Evolutionary conservation across 371 early-diverging fungal species (phyloP), one percentile per base, ranked within the genome.

Genomic region (Nematocida ironsii): DNA sequence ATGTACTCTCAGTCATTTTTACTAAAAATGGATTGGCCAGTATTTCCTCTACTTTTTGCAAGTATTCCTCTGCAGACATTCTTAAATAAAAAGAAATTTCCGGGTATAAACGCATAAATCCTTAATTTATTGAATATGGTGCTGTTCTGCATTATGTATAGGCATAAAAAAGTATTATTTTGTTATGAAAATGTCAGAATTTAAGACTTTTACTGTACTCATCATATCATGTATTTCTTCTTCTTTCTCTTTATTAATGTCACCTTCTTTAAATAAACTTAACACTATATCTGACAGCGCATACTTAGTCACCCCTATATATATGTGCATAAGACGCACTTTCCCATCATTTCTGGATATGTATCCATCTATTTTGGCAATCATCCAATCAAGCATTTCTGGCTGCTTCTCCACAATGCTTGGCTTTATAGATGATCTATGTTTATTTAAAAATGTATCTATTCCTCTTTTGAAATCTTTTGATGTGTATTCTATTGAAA

Each of bases 291-390:
- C 80, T 6, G 80, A 50, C 18, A 78, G 56, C 3, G 57, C 18
- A 39, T 78, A 44, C 71, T 78, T 78, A 6, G 47, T 57, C 5
- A 78, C 56, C 7, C 80, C 69, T 55, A 78, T 52, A 18, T 54
- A 27, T 58, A 78, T 71, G 13, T 68, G 39, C 45, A 78, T 58
- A n/a, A 11, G 25, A 18, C 80, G 23, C 45, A 42, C 40, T 69
- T 25, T 47, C n/a, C 80, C 80, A 44, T 78, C 80, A 47, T 56
- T 78, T n/a, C 80, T 9, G 23, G 80, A 45, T 18, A 78, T 55
- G 11, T 44, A 33, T 44, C 58, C 80, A 23, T 70, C 52, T 5
- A 69, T 55, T 18, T n/a, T 11, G 13, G 62, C 42, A 27, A 7
- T 42, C 44, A 71, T 56, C 69, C 71, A 70, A 25, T 68, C 54